Evolutionary conservation across 139 green algal genomes (phyloP), one percentile per base, ranked within the genome.

Genomic region (Prasinococcaceae sp.): DNA sequence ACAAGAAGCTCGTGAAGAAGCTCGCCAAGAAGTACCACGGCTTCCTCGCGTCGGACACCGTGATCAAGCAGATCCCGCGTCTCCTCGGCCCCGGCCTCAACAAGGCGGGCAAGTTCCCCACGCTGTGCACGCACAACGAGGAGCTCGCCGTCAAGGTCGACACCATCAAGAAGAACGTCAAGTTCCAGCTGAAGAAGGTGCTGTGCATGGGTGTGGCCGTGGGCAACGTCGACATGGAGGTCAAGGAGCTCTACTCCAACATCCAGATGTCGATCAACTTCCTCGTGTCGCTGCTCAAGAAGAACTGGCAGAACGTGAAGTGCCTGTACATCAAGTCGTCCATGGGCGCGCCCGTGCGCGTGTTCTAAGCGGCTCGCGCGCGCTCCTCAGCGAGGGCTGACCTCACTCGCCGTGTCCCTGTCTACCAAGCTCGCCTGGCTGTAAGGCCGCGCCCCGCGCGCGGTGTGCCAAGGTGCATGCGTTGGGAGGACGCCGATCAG

Each of bases 1-100:
- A 96, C 88, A 98, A 98, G 83, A 98, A 98, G 84, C 82, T 98
- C 33, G 90, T 98, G 47, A 96, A 96, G 84, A 96, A 96, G 84
- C 77, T 96, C 53, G 85, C 90, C 60, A 94, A 98, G 83, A 84
- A 84, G 60, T 96, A 95, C 78, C 73, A 89, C 69, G 81, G 74
- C 30, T 98, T 98, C 79, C 65, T 98, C 56, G 87, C 90, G 24
- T 95, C 85, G 44, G 90, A 98, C 67, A 83, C 83, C 6, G 84
- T 98, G 36, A 98, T 98, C 80, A 98, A 98, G 87, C 75, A 88
- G 83, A 98, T 98, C 61, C 90, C 90, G 2, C 83, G 90, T 81
- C 78, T 96, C 45, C 76, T 95, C 12, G 86, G 90, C 45, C 90
- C 90, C 58, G 90, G 90, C 43, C 77, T 98, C 20, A 98, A 98